phyloP scores from a whole-genome alignment of 2,329 filamentous ascomycete genomes.

The Neofusicoccum umdonicola region DNA sequence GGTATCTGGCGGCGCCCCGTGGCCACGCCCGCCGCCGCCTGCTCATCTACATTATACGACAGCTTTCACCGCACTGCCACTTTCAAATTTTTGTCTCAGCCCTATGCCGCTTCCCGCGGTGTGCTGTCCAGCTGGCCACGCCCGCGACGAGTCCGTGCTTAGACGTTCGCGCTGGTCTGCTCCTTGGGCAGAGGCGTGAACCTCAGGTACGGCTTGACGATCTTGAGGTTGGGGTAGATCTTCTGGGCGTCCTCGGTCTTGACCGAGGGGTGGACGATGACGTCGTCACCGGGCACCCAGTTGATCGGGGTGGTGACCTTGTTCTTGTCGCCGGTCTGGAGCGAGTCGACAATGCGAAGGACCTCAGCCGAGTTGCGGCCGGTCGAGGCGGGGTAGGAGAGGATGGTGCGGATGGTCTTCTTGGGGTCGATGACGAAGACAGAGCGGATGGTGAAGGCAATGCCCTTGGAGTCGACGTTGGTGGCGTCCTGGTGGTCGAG shows the following conservation, averaged over 20 bases:
- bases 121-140: not conserved
- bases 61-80: not conserved
- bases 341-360: slow-evolving; percentile 56
- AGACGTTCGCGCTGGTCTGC: slow-evolving; percentile 33
- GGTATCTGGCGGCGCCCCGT: slow-evolving; percentile 29
- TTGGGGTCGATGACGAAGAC: slow-evolving; percentile 93
- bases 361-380: slow-evolving; percentile 63
- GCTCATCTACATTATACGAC: slow-evolving; percentile 9
- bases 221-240: slow-evolving; percentile 73
- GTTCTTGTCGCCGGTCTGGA: slow-evolving; percentile 76
- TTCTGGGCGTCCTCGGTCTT: slow-evolving; percentile 81
- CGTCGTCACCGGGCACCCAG: slow-evolving; percentile 85
- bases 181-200: slow-evolving; percentile 61
- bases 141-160: not conserved
- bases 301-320: slow-evolving; percentile 86
- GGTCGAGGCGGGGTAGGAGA: slow-evolving; percentile 82
- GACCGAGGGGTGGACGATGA: slow-evolving; percentile 83
- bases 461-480: slow-evolving; percentile 58
- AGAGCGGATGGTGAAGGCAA: slow-evolving; percentile 90
- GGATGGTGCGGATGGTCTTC: slow-evolving; percentile 92
- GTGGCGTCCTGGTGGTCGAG: slow-evolving; percentile 56
- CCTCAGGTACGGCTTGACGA: slow-evolving; percentile 67
- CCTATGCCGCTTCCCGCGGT: not conserved
- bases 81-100: slow-evolving; percentile 8
- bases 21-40: slow-evolving; percentile 24